Percentiles rank a stretch among this genome's conserved stretches.
Evolutionary conservation across 1,284 basidiomycete genomes (phyloP).

Genomic region (Cutaneotrichosporon sp.): DNA sequence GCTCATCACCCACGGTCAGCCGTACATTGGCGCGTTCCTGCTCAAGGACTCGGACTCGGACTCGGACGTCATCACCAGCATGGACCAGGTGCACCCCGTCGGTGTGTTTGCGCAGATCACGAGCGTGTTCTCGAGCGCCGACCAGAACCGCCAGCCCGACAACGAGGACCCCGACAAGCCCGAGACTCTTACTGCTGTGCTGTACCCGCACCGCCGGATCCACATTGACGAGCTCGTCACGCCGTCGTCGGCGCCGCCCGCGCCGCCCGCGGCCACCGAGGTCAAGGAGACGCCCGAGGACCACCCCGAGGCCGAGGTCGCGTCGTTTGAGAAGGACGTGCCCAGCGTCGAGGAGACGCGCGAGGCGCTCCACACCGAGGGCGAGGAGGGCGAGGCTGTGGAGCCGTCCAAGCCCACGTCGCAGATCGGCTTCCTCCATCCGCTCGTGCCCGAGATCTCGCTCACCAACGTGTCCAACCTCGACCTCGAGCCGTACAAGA

Average conservation of each 20-base stretch:
- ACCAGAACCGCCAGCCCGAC: conserved; percentile 47
- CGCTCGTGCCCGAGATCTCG: conserved; percentile 72
- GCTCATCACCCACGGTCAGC: conserved; percentile 94
- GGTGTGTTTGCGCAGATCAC: conserved; percentile 99
- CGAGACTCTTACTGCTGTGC: conserved; percentile 89
- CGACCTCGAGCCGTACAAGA: conserved; percentile 77
- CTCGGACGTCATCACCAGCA: conserved; percentile 86
- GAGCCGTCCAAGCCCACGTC: conserved; percentile 20
- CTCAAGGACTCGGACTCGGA: conserved; percentile 94
- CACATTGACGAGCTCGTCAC: conserved; percentile 76
- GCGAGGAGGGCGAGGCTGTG: conserved; percentile 23
- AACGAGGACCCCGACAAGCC: conserved; percentile 59
- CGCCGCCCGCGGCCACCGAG: conserved; percentile 1
- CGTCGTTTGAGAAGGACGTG: conserved; percentile 59
- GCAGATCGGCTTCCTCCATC: conserved; percentile 75
- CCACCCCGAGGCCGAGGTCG: conserved; percentile 56
- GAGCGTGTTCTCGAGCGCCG: conserved; percentile 76
- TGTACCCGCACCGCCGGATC: conserved; percentile 94
- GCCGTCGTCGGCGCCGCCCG: conserved; percentile 26
- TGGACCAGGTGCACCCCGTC: conserved; percentile 86
- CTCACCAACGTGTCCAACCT: conserved; percentile 90
- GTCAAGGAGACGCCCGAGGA: not conserved
- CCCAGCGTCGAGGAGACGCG: conserved; percentile 59
- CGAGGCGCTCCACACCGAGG: conserved; percentile 50
- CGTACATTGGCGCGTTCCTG: conserved; percentile 96